Evolutionary conservation across 2,329 filamentous ascomycete genomes (phyloP), one percentile per base, ranked within the genome.

Genomic region (Chaetomium olivaceum): DNA sequence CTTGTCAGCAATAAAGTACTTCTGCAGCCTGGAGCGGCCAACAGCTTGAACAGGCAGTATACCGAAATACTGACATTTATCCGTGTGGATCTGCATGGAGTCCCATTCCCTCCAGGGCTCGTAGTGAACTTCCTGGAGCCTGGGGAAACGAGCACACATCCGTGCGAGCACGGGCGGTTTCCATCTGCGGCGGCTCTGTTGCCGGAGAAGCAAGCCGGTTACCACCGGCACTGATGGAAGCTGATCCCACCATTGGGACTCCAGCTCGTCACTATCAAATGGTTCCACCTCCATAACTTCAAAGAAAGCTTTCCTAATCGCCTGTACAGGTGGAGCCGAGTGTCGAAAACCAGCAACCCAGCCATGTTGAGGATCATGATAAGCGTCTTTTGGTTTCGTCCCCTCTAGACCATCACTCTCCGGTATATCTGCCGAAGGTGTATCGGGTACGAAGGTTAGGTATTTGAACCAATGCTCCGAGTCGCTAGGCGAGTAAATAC

Each of bases 61-160:
- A 27, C 9, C 36, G 27, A 12, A 27, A 23, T 33, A 60, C 58
- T 60, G 12, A 60, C 58, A 8, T 16, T 23, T 23, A 36, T 51
- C 58, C 8, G 58, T 60, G 4, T 2, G 16, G 11, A 16, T 39
- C 29, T 29, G 25, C 5, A 60, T 36, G 1, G 1, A 23, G 27
- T 33, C 16, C 58, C 58, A 61, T 52, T 51, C 46, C 46, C 58
- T 33, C 58, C 58, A 61, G 58, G 58, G 58, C 58, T 61, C 58
- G 43, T 61, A 61, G 46, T 61, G 58, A 29, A 61, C 11, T 52
- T 61, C 48, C 46, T 52, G 46, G 12, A 61, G 58, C 12, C 46
- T 51, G 31, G 48, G 58, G 21, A 61, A 61, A 19, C 57, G 57
- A 14, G 57, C 39, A 23, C 50, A 50, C 57, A 59, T 33, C 16